phyloP scores from a whole-genome alignment of 2,329 filamentous ascomycete genomes.

The Penicillium sp. region DNA sequence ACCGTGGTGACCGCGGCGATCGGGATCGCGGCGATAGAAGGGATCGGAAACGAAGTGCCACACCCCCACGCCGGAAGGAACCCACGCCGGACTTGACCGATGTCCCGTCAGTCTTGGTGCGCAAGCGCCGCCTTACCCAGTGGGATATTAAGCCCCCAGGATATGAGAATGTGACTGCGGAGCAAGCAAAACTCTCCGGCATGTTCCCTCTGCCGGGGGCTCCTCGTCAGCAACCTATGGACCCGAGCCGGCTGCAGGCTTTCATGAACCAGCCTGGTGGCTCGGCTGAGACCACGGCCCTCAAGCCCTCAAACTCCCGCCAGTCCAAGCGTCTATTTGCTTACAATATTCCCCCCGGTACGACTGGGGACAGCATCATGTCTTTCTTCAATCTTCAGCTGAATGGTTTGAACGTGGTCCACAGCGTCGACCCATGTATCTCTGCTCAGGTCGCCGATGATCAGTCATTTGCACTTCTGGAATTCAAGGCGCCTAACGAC shows the following conservation, averaged over 20 bases:
- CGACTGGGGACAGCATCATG: slow-evolving; percentile 72
- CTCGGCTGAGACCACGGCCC: slow-evolving; percentile 63
- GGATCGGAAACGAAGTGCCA: slow-evolving; percentile 67
- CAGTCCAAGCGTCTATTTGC: slow-evolving; percentile 91
- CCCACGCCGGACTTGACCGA: slow-evolving; percentile 93
- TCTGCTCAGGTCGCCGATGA: slow-evolving; percentile 79
- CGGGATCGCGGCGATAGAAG: slow-evolving; percentile 46
- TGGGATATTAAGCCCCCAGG: slow-evolving; percentile 99
- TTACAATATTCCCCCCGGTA: slow-evolving; percentile 71
- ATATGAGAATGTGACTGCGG: slow-evolving; percentile 96
- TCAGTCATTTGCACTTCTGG: slow-evolving; percentile 75
- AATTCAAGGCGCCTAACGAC: slow-evolving; percentile 84
- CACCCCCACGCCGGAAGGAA: slow-evolving; percentile 84
- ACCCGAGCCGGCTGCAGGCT: slow-evolving; percentile 86
- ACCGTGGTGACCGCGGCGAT: slow-evolving; percentile 32
- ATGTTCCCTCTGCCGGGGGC: slow-evolving; percentile 96
- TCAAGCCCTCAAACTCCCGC: slow-evolving; percentile 89
- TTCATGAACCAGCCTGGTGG: slow-evolving; percentile 89
- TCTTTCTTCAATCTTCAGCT: slow-evolving; percentile 95
- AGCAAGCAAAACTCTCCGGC: slow-evolving; percentile 93
- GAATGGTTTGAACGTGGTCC: slow-evolving; percentile 91
- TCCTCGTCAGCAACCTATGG: slow-evolving; percentile 91
- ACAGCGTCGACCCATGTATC: slow-evolving; percentile 78
- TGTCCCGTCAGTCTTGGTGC: slow-evolving; percentile 73
- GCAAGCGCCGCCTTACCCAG: slow-evolving; percentile 90